phyloP scores from a whole-genome alignment of 352 stramenopile genomes.

The Thraustochytrium sp. region DNA sequence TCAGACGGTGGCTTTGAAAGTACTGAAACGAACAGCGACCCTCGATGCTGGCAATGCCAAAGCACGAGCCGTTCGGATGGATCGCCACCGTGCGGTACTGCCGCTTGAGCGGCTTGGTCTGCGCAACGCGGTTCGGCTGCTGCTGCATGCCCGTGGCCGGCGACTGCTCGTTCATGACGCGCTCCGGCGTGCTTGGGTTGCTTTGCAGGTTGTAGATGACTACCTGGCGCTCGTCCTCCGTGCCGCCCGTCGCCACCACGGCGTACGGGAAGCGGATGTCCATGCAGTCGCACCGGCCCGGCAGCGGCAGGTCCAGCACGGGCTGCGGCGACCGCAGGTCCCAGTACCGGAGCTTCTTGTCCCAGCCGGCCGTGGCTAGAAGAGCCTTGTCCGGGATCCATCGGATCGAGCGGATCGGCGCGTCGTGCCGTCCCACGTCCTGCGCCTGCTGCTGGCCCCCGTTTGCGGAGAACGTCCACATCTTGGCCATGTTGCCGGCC shows the following conservation, averaged over 20 bases:
- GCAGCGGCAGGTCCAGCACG: slow-evolving; percentile 77
- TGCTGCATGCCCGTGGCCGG: slow-evolving; percentile 51
- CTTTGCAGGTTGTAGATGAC: slow-evolving; percentile 76
- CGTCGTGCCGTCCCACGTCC: slow-evolving; percentile 73
- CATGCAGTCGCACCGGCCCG: slow-evolving; percentile 80
- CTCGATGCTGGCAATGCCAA: slow-evolving; percentile 80
- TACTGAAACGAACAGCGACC: slow-evolving; percentile 78
- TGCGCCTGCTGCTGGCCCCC: slow-evolving; percentile 54
- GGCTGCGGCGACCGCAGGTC: slow-evolving; percentile 79
- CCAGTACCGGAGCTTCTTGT: slow-evolving; percentile 94
- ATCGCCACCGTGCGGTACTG: slow-evolving; percentile 76
- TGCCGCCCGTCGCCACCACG: slow-evolving; percentile 83
- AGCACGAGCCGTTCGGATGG: slow-evolving; percentile 77
- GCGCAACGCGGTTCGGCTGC: neutral
- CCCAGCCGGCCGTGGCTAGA: slow-evolving; percentile 86
- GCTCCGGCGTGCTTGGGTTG: slow-evolving; percentile 75
- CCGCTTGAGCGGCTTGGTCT: slow-evolving; percentile 62
- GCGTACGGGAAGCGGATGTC: slow-evolving; percentile 84
- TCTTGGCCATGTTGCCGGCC: slow-evolving; percentile 87
- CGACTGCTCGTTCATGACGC: slow-evolving; percentile 61
- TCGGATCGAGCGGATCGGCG: slow-evolving; percentile 76
- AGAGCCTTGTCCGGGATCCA: slow-evolving; percentile 72
- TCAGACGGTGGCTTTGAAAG: slow-evolving; percentile 44
- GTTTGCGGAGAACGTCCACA: slow-evolving; percentile 80
- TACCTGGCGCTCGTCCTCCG: slow-evolving; percentile 62